Conservation (phyloP, 306 rosid species). For the Lablab purpureus region DNA sequence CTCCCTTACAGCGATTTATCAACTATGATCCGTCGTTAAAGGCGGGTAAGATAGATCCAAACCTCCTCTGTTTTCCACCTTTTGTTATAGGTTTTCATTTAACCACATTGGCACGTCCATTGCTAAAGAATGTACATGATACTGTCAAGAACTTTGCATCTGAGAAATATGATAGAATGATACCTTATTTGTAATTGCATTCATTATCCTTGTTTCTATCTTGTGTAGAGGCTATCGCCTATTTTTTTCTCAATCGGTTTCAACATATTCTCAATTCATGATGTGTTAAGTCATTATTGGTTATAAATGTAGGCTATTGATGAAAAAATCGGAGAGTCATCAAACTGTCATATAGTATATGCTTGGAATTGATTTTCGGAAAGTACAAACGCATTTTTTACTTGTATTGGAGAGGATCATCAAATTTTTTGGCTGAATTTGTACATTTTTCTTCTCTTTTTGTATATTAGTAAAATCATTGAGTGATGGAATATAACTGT, state of each 20-base stretch:
- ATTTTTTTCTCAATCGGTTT: conserved; percentile 25
- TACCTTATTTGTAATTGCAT: conserved; percentile 13
- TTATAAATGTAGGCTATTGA: conserved; percentile 80
- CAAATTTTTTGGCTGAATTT: neutral
- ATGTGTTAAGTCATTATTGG: conserved; percentile 31
- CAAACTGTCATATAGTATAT: conserved; percentile 94
- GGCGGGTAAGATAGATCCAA: conserved; percentile 88
- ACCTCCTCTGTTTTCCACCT: neutral
- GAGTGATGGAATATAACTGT: conserved; percentile 26
- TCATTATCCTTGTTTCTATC: conserved; percentile 40
- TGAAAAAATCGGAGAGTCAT: conserved; percentile 93
- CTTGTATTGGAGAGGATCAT: no score
- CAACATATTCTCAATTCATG: conserved; percentile 33
- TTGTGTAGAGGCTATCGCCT: conserved; percentile 21
- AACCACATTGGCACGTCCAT: neutral
- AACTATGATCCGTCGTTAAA: conserved; percentile 92
- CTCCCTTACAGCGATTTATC: conserved; percentile 93
- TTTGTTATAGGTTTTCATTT: neutral
- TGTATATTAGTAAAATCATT: conserved; percentile 17
- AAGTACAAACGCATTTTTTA: conserved; percentile 65
- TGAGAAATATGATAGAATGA: neutral
- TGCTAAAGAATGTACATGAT: conserved; percentile 8
- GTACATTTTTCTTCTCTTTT: conserved; percentile 22
- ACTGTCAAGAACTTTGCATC: conserved; percentile 22
- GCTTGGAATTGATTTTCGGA: conserved; percentile 80